phyloP scores from a whole-genome alignment of 73 alveolate genomes.

The Uronychia setigera region DNA sequence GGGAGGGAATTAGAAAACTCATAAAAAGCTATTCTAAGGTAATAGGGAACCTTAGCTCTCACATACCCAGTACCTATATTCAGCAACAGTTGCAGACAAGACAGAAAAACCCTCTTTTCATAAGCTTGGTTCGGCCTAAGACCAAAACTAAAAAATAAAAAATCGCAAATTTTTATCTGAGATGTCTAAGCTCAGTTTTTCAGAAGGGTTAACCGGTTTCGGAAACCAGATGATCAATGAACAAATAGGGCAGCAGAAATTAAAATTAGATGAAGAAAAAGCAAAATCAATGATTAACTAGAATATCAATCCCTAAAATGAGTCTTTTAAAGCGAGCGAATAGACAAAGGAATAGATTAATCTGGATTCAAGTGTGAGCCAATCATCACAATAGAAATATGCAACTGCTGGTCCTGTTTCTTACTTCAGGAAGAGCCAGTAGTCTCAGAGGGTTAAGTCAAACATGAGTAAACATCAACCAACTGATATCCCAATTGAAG shows the following conservation, averaged over 20 bases:
- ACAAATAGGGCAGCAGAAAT: not conserved
- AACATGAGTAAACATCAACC: no score
- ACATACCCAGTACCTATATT: not conserved
- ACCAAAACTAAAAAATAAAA: not conserved
- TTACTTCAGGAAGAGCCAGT: not conserved
- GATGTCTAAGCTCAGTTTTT: not conserved
- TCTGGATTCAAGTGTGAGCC: not conserved
- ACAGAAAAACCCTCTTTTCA: not conserved
- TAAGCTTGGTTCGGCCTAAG: not conserved
- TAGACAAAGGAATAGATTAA: not conserved
- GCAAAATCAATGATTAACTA: not conserved
- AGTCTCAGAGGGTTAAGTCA: not conserved
- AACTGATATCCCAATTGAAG: no score
- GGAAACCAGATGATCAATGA: not conserved
- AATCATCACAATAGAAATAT: not conserved
- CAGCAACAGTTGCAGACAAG: not conserved
- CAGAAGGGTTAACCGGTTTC: no score
- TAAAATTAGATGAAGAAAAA: not conserved
- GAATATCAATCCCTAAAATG: not conserved
- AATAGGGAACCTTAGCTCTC: not conserved
- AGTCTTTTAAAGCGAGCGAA: not conserved
- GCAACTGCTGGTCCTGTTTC: not conserved
- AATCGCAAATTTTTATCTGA: not conserved
- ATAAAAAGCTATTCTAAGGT: not conserved
- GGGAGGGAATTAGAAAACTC: not conserved